These are phyloP conservation scores for Ceratocystis colombiana DNA, from an alignment of 2,329 filamentous ascomycete species.

Conservation along the genomic window DNA sequence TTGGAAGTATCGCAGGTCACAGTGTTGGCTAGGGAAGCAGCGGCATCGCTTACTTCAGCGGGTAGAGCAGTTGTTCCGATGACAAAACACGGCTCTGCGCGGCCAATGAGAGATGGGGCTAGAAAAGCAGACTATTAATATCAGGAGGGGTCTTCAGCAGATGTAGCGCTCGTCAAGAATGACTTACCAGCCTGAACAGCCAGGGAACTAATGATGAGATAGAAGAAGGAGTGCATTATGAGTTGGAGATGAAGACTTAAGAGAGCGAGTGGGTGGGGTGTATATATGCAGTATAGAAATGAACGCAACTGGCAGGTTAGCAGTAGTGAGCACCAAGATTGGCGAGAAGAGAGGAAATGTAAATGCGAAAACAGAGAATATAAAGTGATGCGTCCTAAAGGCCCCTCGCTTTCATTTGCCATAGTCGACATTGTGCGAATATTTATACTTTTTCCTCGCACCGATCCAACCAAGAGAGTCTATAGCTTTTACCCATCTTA, in stretches of 20 bases:
- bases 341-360: neutral
- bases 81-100: conserved; percentile 43
- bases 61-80: conserved; percentile 43
- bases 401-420: neutral
- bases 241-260: neutral
- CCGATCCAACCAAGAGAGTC: no score
- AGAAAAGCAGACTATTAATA: neutral
- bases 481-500: no score
- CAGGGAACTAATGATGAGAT: conserved; percentile 17
- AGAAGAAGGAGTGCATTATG: conserved; percentile 17
- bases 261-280: neutral
- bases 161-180: no score
- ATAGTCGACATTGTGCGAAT: neutral
- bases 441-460: conserved; percentile 8
- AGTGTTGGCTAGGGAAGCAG: conserved; percentile 34
- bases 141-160: neutral
- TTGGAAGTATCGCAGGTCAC: conserved; percentile 42
- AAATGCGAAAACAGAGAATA: neutral
- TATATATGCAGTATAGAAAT: conserved; percentile 10
- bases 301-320: conserved; percentile 13
- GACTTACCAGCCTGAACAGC: conserved; percentile 23
- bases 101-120: conserved; percentile 27
- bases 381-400: neutral
- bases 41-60: conserved; percentile 39
- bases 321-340: conserved; percentile 4